Conservation (phyloP, 768 basidiomycete species). For the Botryobasidium botryosum region DNA sequence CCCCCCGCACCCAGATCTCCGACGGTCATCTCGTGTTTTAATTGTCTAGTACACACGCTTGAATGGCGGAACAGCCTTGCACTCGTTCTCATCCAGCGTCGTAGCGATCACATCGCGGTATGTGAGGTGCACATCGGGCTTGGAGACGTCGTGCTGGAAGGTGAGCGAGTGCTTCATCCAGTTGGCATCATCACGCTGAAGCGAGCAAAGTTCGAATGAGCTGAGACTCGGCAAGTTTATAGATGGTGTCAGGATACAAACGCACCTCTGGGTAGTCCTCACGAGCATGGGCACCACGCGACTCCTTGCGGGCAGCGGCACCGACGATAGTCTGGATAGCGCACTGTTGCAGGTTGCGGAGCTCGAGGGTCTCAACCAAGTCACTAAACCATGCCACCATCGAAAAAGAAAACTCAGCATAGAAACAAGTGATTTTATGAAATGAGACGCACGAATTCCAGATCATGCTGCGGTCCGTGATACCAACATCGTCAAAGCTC, state of each 20-base stretch:
- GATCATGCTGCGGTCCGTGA: slow-evolving; percentile 98
- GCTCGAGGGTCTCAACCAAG: slow-evolving; percentile 90
- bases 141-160: slow-evolving; percentile 64
- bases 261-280: slow-evolving; percentile 91
- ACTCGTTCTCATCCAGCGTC: slow-evolving; percentile 91
- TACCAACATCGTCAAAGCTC: slow-evolving; percentile 77
- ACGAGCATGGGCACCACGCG: slow-evolving; percentile 95
- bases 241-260: slow-evolving; percentile 3
- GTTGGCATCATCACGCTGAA: slow-evolving; percentile 71
- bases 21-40: not conserved
- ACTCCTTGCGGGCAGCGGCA: slow-evolving; percentile 88
- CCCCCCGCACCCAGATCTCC: too few relatives aligned
- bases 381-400: slow-evolving; percentile 45
- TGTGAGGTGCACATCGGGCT: slow-evolving; percentile 72
- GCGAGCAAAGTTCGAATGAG: not conserved
- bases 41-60: slow-evolving; percentile 68
- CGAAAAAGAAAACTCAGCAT: not conserved
- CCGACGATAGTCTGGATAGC: slow-evolving; percentile 91
- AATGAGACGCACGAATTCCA: slow-evolving; percentile 82
- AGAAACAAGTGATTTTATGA: slow-evolving; percentile 1
- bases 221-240: too few relatives aligned
- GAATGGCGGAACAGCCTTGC: slow-evolving; percentile 94
- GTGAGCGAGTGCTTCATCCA: slow-evolving; percentile 88
- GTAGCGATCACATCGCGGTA: slow-evolving; percentile 74
- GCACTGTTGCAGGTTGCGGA: slow-evolving; percentile 88